Base-by-base conservation (phyloP, 2,329 filamentous ascomycete species). In the Neonectria neomacrospora region DNA sequence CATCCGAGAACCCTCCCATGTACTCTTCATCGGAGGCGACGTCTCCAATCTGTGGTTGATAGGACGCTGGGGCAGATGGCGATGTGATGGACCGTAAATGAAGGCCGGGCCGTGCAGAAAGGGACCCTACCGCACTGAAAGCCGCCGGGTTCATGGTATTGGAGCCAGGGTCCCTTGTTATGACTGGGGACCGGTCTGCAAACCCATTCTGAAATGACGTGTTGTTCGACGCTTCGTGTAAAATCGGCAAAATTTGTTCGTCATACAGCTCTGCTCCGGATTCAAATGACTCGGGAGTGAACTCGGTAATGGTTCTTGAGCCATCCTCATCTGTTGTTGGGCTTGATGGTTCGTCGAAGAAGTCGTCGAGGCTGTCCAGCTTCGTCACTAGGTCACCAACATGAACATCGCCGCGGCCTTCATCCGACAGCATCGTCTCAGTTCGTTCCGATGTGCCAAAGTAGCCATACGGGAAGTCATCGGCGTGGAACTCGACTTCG, bases 401-500 rank as follows among this genome's bases (percentile, higher is more conserved):
- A 61, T 92, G 91, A 45, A 85, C 87, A 50, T 94, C 91, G 2
- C 83, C 88, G 14, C 90, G 87, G 0, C 82, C 87, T 39, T 96
- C 93, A 71, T 97, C 93, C 0, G 94, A 97, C 76, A 96, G 88
- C 92, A 97, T 97, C 1, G 94, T 97, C 57, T 93, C 93, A 2
- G 93, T 92, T 55, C 94, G 88, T 67, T 94, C 90, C 0, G 81
- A 79, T 18, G 87, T 81, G 1, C 89, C 87, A 80, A 94, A 94
- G 76, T 94, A 94, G 10, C 91, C 90, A 71, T 91, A 92, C 11
- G 90, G 89, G 72, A 92, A 94, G 64, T 98, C 94, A 65, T 99
- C 96, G 3, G 89, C 86, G 70, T 96, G 92, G 79, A 99, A 98
- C 73, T 97, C 94, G 28, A 99, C 90, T 48, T 97, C 94, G 1